Base-by-base conservation (phyloP, 805 yeast genomes). In the Barnettozyma wickerhamii region DNA sequence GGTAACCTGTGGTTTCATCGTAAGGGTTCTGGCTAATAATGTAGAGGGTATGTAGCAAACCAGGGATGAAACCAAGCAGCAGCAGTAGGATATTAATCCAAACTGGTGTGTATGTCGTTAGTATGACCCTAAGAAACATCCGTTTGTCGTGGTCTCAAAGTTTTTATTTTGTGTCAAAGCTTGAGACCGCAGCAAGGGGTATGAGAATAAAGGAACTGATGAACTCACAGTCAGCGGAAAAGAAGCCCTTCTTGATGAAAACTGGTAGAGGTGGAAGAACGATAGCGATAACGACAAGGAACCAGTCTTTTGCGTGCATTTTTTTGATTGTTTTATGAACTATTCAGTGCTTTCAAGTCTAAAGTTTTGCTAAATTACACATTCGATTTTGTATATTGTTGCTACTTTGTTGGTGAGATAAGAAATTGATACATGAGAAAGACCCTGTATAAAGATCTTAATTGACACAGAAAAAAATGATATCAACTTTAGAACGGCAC, bases 231-330 rank as follows among this genome's bases (percentile, higher is more conserved):
- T 79, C 85, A 28, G 77, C 72, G 4, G 82, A 72, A 32, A 51
- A 49, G 40, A 70, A 68, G 1, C 90, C 90, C 51, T 85, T 65
- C 60, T 84, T 84, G 47, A 81, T 56, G 36, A 78, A 71, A 19
- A 84, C 90, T 7, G 89, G 84, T 29, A 83, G 64, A 7, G 88
- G 88, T 10, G 91, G 91, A 9, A 82, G 53, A 56, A 84, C 76
- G 42, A 83, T 69, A 2, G 87, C 86, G 40, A 84, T 54, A 37
- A 82, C 69, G 3, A 84, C 88, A 45, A 81, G 57, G 43, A 82
- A 67, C 87, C 88, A 75, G 61, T 77, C 82, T 47, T 58, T 58
- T 7, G 65, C 60, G 50, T 62, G 66, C 66, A 62, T 62, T 37
- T 24, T 39, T 30, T 19, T 15, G 10, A 9, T 17, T 17, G 23